Base-by-base conservation (phyloP, 23 red algal genomes). In the Agarophyton chilense region DNA sequence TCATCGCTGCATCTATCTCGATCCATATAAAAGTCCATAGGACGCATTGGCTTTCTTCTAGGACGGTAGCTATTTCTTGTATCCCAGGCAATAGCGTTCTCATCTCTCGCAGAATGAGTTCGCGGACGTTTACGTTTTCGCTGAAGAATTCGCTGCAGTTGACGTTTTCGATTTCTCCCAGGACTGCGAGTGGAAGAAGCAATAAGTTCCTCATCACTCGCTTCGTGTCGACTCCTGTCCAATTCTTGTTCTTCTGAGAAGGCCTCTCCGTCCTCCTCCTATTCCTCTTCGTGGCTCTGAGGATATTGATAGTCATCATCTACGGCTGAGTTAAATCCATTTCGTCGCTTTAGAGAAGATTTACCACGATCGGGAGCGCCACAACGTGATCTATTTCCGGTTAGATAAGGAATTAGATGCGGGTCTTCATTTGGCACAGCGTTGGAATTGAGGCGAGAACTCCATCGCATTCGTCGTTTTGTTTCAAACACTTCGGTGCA, bases 1-100 rank as follows among this genome's bases (percentile, higher is more conserved):
- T 77, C 66, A 73, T 88, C 65, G 33, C 83, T 88, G 32, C 67
- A 44, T 35, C 45, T 77, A 36, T n/a, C n/a, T n/a, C n/a, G n/a
- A n/a, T n/a, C n/a, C n/a, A n/a, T n/a, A n/a, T n/a, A n/a, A n/a
- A n/a, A n/a, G n/a, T n/a, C n/a, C n/a, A n/a, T n/a, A n/a, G n/a
- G n/a, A n/a, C n/a, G n/a, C n/a, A n/a, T n/a, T 44, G 83, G 77
- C 10, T 88, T 67, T 28, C 42, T 74, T 31, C 83, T 50, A 0
- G 83, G 83, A 21, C 83, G 66, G 38, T 77, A 88, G 67, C 67
- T 77, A n/a, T 88, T 88, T 77, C 83, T 72, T 32, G 47, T 46
- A 44, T 90, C 86, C 12, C 76, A 22, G n/a, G 73, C 86, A 16
- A 68, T 42, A n/a, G 73, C 17, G 38, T 68, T 90, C 32, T 81